phyloP scores from a whole-genome alignment of 306 rosid genomes.

The Corylus heterophylla region DNA sequence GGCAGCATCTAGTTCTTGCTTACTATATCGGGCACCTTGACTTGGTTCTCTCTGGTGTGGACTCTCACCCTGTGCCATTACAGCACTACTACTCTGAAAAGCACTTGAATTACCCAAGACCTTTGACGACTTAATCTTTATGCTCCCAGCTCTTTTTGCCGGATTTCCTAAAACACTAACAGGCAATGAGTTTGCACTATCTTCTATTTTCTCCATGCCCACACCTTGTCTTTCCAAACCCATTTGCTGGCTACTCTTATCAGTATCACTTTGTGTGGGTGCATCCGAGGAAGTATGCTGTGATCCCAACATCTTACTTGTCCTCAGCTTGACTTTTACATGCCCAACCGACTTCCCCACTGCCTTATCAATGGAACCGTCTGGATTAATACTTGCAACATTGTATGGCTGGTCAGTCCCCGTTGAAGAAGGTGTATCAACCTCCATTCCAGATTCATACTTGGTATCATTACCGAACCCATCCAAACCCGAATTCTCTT shows the following conservation, averaged over 20 bases:
- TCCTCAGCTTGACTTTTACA: slow-evolving; percentile 85
- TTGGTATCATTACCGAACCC: slow-evolving; percentile 37
- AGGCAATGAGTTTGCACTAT: slow-evolving; percentile 75
- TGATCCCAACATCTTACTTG: slow-evolving; percentile 60
- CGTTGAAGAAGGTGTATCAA: slow-evolving; percentile 73
- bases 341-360: slow-evolving; percentile 62
- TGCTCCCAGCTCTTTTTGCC: slow-evolving; percentile 65
- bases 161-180: slow-evolving; percentile 29
- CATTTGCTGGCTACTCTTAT: slow-evolving; percentile 72
- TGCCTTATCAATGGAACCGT: slow-evolving; percentile 57
- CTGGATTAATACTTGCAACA: slow-evolving; percentile 61
- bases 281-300: slow-evolving; percentile 74
- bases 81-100: slow-evolving; percentile 36
- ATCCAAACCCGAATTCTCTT: slow-evolving; percentile 55
- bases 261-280: slow-evolving; percentile 80
- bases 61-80: slow-evolving; percentile 30
- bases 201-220: slow-evolving; percentile 60
- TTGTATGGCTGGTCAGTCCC: slow-evolving; percentile 72
- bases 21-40: slow-evolving; percentile 47
- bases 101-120: slow-evolving; percentile 48
- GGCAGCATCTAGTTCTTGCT: slow-evolving; percentile 72
- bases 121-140: slow-evolving; percentile 79
- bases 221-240: slow-evolving; percentile 57
- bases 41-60: slow-evolving; percentile 43
- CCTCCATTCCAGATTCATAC: slow-evolving; percentile 71